These are phyloP conservation scores for Rasamsonia emersonii DNA, from an alignment of 2,329 filamentous ascomycete species.

Conservation along the genomic window DNA sequence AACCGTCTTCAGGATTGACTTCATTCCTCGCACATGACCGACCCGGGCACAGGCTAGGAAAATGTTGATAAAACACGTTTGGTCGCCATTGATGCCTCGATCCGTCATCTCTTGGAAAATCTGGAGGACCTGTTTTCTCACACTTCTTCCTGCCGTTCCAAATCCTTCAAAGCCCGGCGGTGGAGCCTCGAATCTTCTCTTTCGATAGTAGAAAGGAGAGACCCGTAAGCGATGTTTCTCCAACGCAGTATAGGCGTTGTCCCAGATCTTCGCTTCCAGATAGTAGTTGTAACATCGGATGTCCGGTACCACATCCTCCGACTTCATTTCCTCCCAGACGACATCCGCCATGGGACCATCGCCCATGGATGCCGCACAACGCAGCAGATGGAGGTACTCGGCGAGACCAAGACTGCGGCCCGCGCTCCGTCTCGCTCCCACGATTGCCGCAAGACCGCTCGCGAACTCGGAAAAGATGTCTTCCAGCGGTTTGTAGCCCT, in stretches of 20 bases:
- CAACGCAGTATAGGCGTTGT: constrained; percentile 30
- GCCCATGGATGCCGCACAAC: constrained; percentile 42
- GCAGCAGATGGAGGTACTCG: constrained; percentile 47
- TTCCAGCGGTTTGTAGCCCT: constrained; percentile 32
- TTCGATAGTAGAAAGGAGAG: constrained; percentile 21
- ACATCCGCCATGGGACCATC: constrained; percentile 34
- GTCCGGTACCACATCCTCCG: constrained; percentile 35
- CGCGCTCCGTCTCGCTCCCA: constrained; percentile 27
- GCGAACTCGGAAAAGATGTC: constrained; percentile 29
- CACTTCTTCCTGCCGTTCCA: constrained; percentile 21
- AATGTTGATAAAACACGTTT: constrained; percentile 45
- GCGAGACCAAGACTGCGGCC: constrained; percentile 32
- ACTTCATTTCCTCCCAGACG: constrained; percentile 40
- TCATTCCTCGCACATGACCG: constrained; percentile 40
- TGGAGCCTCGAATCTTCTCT: constrained; percentile 14
- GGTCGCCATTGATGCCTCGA: constrained; percentile 37
- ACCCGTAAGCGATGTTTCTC: constrained; percentile 33
- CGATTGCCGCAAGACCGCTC: constrained; percentile 27
- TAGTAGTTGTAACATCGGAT: constrained; percentile 47
- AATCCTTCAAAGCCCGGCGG: constrained; percentile 22
- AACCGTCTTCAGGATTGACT: constrained; percentile 40
- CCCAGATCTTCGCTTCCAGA: constrained; percentile 44
- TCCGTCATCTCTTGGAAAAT: constrained; percentile 43
- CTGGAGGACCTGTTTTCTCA: constrained; percentile 25
- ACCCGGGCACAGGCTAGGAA: constrained; percentile 47